Conservation (phyloP, 768 basidiomycete species). For the Rhodotorula kratochvilovae region DNA sequence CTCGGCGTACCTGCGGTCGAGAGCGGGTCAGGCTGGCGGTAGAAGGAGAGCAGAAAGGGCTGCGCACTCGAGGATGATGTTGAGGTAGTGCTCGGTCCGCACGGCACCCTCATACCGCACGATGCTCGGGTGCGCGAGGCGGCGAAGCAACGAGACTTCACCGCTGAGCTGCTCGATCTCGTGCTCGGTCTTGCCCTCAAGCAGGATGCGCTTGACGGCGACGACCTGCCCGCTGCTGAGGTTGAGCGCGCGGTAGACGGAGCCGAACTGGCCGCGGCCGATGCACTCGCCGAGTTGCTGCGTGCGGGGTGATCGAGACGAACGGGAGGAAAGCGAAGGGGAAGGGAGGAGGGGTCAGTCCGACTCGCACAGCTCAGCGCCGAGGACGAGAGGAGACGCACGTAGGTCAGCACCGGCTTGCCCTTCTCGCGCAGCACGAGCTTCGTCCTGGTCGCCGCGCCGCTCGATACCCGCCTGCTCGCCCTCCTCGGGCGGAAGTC, state of each 20-base stretch:
- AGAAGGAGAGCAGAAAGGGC: slow-evolving; percentile 30
- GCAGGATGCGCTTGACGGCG: slow-evolving; percentile 93
- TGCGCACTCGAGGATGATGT: slow-evolving; percentile 87
- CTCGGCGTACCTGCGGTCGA: slow-evolving; percentile 71
- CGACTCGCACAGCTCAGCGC: too few species aligned
- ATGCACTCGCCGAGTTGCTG: slow-evolving; percentile 98
- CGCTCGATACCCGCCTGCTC: slow-evolving; percentile 16
- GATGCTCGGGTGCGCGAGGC: slow-evolving; percentile 86
- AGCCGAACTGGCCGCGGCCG: slow-evolving; percentile 92
- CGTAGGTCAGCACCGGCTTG: slow-evolving; percentile 71
- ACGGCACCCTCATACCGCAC: slow-evolving; percentile 97
- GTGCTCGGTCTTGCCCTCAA: slow-evolving; percentile 83
- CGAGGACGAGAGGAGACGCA: slow-evolving; percentile 52
- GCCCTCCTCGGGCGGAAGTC: slow-evolving; percentile 12
- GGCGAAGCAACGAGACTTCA: slow-evolving; percentile 88
- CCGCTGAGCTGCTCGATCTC: slow-evolving; percentile 87
- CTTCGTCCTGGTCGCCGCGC: slow-evolving; percentile 59
- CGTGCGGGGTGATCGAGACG: background rate
- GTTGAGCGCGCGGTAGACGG: slow-evolving; percentile 91
- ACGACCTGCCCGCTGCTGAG: slow-evolving; percentile 92
- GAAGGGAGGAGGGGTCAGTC: slow-evolving; percentile 20
- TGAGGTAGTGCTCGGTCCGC: slow-evolving; percentile 78
- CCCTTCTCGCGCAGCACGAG: slow-evolving; percentile 76
- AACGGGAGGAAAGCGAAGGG: slow-evolving; percentile 22
- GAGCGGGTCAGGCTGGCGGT: slow-evolving; percentile 33